Conservation (phyloP, 768 basidiomycete species). For the Pisolithus orientalis region DNA sequence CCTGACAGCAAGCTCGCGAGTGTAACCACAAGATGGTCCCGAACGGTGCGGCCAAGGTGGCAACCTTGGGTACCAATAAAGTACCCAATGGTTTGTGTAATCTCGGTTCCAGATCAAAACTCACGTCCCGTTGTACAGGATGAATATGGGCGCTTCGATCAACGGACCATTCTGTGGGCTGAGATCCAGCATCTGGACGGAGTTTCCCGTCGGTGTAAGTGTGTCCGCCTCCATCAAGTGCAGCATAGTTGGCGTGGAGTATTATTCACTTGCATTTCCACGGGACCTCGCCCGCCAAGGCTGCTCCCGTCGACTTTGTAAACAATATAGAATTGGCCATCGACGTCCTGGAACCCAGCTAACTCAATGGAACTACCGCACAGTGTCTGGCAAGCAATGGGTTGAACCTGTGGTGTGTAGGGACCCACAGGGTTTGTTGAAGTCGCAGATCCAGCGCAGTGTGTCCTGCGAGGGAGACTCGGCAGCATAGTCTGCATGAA, state of each 20-base stretch:
- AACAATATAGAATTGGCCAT: constrained; percentile 22
- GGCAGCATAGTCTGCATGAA: constrained; percentile 10
- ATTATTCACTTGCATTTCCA: constrained; percentile 16
- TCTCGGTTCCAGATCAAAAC: neutral
- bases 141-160: constrained; percentile 25
- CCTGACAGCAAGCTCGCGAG: too few species aligned
- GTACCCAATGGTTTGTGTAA: neutral
- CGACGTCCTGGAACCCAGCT: constrained; percentile 19
- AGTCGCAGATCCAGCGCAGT: constrained; percentile 25
- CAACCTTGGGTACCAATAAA: neutral
- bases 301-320: constrained; percentile 29
- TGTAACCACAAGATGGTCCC: too few species aligned
- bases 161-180: constrained; percentile 22
- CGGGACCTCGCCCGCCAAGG: constrained; percentile 22
- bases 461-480: constrained; percentile 8
- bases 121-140: constrained; percentile 11
- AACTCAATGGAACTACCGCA: constrained; percentile 26
- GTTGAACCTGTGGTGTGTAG: constrained; percentile 16
- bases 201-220: constrained; percentile 13
- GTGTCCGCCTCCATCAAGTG: constrained; percentile 23
- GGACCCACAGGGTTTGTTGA: constrained; percentile 19
- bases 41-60: too few species aligned
- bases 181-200: constrained; percentile 21
- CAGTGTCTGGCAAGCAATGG: constrained; percentile 18
- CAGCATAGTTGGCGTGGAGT: constrained; percentile 23